Evolutionary conservation across 2,329 filamentous ascomycete species (phyloP), one percentile per base, ranked within the genome.

Genomic region (Gnomoniopsis smithogilvyi): DNA sequence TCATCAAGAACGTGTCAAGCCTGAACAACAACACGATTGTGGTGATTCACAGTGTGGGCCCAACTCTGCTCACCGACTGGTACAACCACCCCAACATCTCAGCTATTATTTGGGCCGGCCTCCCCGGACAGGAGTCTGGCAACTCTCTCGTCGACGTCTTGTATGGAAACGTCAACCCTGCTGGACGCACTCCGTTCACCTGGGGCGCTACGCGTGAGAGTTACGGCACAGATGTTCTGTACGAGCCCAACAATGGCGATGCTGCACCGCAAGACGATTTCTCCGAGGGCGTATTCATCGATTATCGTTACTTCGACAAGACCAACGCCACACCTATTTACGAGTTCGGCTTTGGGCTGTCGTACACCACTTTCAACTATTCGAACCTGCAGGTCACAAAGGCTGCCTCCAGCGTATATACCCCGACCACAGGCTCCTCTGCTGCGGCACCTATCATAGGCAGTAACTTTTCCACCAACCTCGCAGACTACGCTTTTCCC

Each of bases 21-120:
- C 70, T 86, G 62, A 93, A 89, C 79, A 86, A 88, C 76, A 96
- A 97, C 80, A 96, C 92, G 14, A 89, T 98, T 61, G 91, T 98
- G 17, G 85, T 97, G 59, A 88, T 98, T 60, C 94, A 98, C 77
- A 92, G 90, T 1, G 84, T 88, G 3, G 92, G 92, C 0, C 86
- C 93, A 1, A 90, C 96, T 4, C 76, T 96, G 1, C 74, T 97
- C 24, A 84, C 86, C 14, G 84, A 91, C 11, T 94, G 87, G 81
- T 87, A 90, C 67, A 76, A 90, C 54, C 87, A 86, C 72, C 83
- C 85, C 38, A 96, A 96, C 72, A 80, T 96, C 51, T 92, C 90
- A 1, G 92, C 91, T 43, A 92, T 96, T 55, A 71, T 96, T 1
- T 95, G 89, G 83, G 91, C 91, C 36, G 90, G 90, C 67, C 75